Evolutionary conservation across 768 basidiomycete genomes (phyloP).

Genomic region (Amanita muscaria): DNA sequence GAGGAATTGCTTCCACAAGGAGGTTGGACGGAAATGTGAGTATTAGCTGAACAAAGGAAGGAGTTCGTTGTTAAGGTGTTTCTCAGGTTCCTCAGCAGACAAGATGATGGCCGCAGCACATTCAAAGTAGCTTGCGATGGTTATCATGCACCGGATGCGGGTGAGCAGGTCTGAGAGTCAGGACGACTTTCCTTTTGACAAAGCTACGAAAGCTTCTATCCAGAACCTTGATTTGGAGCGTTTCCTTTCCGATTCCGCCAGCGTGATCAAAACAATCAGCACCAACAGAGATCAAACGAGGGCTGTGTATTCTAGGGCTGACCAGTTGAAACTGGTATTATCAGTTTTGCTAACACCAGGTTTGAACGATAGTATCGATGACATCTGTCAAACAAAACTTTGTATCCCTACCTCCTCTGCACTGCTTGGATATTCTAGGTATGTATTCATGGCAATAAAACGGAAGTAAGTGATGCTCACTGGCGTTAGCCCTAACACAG

Average conservation of each 20-base stretch:
- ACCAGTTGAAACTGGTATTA: slow-evolving; percentile 50
- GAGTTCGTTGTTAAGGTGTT: slow-evolving; percentile 9
- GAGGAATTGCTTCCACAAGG: slow-evolving; percentile 64
- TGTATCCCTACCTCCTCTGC: slow-evolving; percentile 31
- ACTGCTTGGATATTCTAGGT: slow-evolving; percentile 45
- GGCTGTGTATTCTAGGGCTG: slow-evolving; percentile 37
- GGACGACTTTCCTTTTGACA: not conserved
- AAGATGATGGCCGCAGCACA: slow-evolving; percentile 2
- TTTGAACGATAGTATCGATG: slow-evolving; percentile 61
- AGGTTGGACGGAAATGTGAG: slow-evolving; percentile 70
- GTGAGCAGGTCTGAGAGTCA: not conserved
- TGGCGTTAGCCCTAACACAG: slow-evolving; percentile 27
- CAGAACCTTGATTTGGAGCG: slow-evolving; percentile 42
- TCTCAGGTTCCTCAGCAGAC: slow-evolving; percentile 10
- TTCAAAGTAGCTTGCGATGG: slow-evolving; percentile 4
- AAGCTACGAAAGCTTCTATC: slow-evolving; percentile 33
- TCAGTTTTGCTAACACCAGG: slow-evolving; percentile 62
- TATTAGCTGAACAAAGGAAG: not conserved
- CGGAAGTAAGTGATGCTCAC: not conserved
- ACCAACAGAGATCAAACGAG: slow-evolving; percentile 34
- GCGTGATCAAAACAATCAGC: slow-evolving; percentile 44
- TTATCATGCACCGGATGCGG: slow-evolving; percentile 9
- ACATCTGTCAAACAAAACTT: slow-evolving; percentile 52
- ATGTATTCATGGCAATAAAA: slow-evolving; percentile 8
- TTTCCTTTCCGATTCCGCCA: slow-evolving; percentile 39